Conservation (phyloP, 108 stramenopile genomes). For the Mayamaea pseudoterrestris region DNA sequence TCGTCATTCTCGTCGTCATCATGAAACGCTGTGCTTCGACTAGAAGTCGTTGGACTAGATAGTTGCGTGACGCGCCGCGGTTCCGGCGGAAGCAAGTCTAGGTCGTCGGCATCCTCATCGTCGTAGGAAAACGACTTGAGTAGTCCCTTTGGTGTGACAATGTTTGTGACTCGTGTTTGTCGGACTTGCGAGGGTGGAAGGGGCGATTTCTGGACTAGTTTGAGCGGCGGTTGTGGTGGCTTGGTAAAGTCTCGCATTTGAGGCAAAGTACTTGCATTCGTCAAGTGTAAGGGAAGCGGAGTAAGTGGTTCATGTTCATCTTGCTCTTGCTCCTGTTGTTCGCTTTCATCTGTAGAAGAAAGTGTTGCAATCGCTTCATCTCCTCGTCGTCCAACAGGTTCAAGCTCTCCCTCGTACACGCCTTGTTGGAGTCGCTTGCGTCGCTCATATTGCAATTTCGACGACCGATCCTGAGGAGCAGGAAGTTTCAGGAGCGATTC, state of each 20-base stretch:
- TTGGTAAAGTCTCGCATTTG: not conserved
- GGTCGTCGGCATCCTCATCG: too few species aligned
- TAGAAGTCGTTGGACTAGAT: too few species aligned
- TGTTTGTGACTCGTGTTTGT: too few species aligned
- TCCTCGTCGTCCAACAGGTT: constrained; percentile 37
- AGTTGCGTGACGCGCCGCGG: too few species aligned
- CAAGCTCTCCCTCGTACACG: constrained; percentile 34
- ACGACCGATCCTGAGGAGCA: not conserved
- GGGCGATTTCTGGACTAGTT: not conserved
- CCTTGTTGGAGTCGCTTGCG: not conserved
- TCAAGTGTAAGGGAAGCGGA: not conserved
- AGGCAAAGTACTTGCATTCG: not conserved
- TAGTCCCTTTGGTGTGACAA: too few species aligned
- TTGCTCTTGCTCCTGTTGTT: not conserved
- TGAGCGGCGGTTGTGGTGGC: not conserved
- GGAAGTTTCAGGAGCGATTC: not conserved
- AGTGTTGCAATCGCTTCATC: constrained; percentile 16
- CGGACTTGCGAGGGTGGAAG: not conserved
- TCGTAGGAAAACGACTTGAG: too few species aligned
- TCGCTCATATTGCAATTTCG: not conserved
- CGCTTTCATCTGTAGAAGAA: not conserved
- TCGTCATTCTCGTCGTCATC: too few species aligned
- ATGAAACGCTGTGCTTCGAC: too few species aligned
- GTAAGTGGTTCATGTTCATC: not conserved
- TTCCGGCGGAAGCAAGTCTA: too few species aligned